Evolutionary conservation across 805 yeast species (phyloP).

Genomic region (Candida patagonica): DNA sequence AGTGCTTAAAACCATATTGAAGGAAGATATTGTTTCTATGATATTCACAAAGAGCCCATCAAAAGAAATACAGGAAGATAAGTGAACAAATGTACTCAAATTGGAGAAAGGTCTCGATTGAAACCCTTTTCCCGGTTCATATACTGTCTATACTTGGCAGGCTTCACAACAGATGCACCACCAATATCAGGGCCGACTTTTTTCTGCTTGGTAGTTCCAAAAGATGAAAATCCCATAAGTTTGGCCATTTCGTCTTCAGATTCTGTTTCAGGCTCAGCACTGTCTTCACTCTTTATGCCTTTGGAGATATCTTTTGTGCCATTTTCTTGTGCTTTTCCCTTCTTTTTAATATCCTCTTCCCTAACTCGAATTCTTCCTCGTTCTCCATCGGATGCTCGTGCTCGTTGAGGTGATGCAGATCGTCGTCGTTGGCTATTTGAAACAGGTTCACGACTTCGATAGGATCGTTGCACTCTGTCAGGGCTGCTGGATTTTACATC

Average conservation of each 20-base stretch:
- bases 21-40: conserved; percentile 27
- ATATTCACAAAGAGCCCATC: conserved; percentile 30
- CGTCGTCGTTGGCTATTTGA: too few species aligned
- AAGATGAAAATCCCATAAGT: conserved; percentile 37
- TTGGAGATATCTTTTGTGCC: not conserved
- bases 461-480: too few species aligned
- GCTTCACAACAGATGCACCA: conserved; percentile 26
- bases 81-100: not conserved
- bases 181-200: conserved; percentile 28
- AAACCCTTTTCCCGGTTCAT: conserved; percentile 35
- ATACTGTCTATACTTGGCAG: conserved; percentile 33
- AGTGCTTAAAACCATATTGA: conserved; percentile 18
- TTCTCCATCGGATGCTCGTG: not conserved
- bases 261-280: conserved; percentile 1
- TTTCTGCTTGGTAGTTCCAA: conserved; percentile 34
- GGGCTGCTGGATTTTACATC: too few species aligned
- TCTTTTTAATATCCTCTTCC: not conserved
- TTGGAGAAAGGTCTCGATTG: conserved; percentile 31
- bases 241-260: conserved; percentile 24
- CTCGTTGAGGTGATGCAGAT: too few species aligned
- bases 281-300: not conserved
- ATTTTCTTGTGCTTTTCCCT: not conserved
- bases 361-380: conserved; percentile 2
- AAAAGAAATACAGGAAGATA: not conserved
- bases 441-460: too few species aligned